These are phyloP conservation scores for Arachis monticola DNA, from an alignment of 331 rosid species.

Conservation along the genomic window DNA sequence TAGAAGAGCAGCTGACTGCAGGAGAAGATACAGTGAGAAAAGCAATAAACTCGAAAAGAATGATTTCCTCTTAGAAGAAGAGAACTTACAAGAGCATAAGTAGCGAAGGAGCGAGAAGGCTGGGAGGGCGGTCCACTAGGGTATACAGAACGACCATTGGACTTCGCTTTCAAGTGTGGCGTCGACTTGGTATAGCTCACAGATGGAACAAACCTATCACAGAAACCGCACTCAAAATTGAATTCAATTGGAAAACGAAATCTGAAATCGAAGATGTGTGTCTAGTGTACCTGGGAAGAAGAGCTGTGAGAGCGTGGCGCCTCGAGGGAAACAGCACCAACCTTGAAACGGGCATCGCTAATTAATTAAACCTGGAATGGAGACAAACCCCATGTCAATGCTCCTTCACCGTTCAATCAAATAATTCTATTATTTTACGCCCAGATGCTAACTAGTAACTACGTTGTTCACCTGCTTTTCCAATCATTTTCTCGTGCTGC, in stretches of 20 bases:
- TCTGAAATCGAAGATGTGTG: conserved; percentile 5
- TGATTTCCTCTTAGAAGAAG: background rate
- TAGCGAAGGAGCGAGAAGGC: conserved; percentile 56
- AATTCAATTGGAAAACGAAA: background rate
- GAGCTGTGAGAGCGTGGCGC: conserved; percentile 45
- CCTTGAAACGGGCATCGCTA: conserved; percentile 60
- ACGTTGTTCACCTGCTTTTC: background rate
- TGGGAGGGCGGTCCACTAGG: conserved; percentile 39
- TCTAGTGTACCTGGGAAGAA: conserved; percentile 61
- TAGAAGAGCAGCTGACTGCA: conserved; percentile 70
- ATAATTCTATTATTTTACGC: background rate
- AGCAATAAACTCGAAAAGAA: background rate
- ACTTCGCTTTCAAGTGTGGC: conserved; percentile 37
- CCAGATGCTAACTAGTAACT: background rate
- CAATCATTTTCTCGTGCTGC: background rate
- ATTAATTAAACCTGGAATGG: background rate
- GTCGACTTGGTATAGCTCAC: conserved; percentile 55
- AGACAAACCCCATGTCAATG: conserved; percentile 31
- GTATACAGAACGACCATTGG: conserved; percentile 39
- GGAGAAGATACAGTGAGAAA: conserved; percentile 20
- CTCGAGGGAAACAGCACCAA: conserved; percentile 51
- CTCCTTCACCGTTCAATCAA: background rate
- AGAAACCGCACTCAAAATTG: background rate
- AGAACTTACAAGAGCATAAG: conserved; percentile 63
- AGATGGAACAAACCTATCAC: conserved; percentile 58